These are phyloP conservation scores for Brettanomyces anomalus DNA, from an alignment of 805 yeast genomes.

Conservation along the genomic window DNA sequence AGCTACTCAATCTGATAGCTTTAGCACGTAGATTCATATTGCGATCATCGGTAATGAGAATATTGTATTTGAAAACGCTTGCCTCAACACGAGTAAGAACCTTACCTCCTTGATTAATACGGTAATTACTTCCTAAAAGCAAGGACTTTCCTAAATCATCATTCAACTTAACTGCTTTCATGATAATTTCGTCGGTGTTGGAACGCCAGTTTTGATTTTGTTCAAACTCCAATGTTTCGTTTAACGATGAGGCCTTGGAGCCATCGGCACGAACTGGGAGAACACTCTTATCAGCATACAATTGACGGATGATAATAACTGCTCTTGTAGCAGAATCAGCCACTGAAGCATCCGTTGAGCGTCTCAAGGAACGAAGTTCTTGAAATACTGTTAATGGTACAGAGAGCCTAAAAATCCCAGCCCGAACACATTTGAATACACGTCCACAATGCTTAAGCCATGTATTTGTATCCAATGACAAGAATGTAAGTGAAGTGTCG, in stretches of 20 bases:
- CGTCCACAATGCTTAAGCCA: slow-evolving; percentile 80
- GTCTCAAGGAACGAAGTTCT: slow-evolving; percentile 61
- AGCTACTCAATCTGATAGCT: slow-evolving; percentile 43
- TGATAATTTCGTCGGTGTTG: slow-evolving; percentile 61
- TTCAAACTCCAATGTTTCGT: slow-evolving; percentile 68
- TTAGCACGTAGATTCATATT: slow-evolving; percentile 63
- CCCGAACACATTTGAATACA: slow-evolving; percentile 57
- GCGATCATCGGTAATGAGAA: slow-evolving; percentile 64
- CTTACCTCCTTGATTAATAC: slow-evolving; percentile 18
- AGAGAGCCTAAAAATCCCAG: slow-evolving; percentile 47
- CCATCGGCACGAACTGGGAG: slow-evolving; percentile 63
- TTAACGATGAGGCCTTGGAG: slow-evolving; percentile 54
- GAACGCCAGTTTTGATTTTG: slow-evolving; percentile 65
- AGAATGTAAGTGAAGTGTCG: slow-evolving; percentile 47
- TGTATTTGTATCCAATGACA: slow-evolving; percentile 67
- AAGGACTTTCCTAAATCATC: slow-evolving; percentile 23
- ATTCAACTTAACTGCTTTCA: slow-evolving; percentile 35
- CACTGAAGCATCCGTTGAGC: slow-evolving; percentile 62
- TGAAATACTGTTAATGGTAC: slow-evolving; percentile 73
- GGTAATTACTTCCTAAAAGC: slow-evolving; percentile 17
- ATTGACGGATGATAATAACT: slow-evolving; percentile 62
- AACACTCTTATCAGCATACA: slow-evolving; percentile 46
- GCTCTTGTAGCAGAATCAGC: slow-evolving; percentile 78
- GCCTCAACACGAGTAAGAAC: slow-evolving; percentile 28
- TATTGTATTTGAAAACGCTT: slow-evolving; percentile 42